Percentiles rank a stretch among this genome's conserved stretches.
Conservation (phyloP, 2,329 filamentous ascomycete genomes). For the Pyrenophora seminiperda region DNA sequence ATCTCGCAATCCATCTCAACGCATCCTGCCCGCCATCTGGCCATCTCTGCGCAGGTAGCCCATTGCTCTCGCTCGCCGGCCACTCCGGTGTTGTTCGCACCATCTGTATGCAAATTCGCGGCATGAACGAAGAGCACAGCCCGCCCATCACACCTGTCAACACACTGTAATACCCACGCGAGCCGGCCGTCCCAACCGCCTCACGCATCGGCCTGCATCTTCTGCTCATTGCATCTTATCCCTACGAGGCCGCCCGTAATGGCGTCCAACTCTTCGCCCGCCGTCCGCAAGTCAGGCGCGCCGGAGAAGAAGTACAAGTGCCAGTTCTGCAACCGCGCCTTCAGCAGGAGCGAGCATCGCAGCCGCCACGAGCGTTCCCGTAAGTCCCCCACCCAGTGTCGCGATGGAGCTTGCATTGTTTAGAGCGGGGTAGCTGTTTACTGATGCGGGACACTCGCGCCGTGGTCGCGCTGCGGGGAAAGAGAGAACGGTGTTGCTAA, state of each 20-base stretch:
- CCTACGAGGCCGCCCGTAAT: conserved; percentile 47
- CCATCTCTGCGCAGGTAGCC: conserved; percentile 32
- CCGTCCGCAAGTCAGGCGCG: conserved; percentile 73
- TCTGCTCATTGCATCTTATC: background rate
- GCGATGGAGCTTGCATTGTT: conserved; percentile 33
- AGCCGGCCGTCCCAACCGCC: conserved; percentile 37
- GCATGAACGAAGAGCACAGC: conserved; percentile 40
- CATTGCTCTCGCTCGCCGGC: conserved; percentile 23
- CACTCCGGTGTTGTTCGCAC: conserved; percentile 28
- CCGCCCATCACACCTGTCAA: conserved; percentile 31
- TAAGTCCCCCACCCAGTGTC: conserved; percentile 63
- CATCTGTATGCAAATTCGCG: conserved; percentile 30
- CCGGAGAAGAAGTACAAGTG: conserved; percentile 99
- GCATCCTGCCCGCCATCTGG: conserved; percentile 38
- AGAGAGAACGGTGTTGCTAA: conserved; percentile 37
- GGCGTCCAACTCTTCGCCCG: conserved; percentile 68
- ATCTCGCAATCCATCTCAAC: conserved; percentile 20
- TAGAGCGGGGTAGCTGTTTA: conserved; percentile 38
- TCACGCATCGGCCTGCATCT: conserved; percentile 19
- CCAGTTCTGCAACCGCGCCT: conserved; percentile 96
- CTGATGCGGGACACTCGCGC: conserved; percentile 43
- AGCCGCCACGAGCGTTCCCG: conserved; percentile 97
- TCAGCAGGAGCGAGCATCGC: conserved; percentile 95
- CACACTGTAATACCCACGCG: conserved; percentile 48
- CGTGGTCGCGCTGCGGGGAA: conserved; percentile 44